These are phyloP conservation scores for Mucuna pruriens DNA, from an alignment of 306 rosid species.

Conservation along the genomic window DNA sequence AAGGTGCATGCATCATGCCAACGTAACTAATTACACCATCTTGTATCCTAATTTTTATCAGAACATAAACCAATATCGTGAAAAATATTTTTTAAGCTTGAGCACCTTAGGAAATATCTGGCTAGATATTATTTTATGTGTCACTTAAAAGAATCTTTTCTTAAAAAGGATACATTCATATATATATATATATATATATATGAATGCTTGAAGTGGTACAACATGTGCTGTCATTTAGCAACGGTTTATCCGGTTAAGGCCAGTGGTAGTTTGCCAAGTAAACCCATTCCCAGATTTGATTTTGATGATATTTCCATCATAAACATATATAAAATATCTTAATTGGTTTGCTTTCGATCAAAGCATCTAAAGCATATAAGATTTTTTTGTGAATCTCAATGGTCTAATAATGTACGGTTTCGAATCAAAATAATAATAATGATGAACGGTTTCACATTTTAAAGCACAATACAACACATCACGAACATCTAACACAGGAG, in stretches of 20 bases:
- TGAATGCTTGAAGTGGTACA: slow-evolving; percentile 20
- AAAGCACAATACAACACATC: neutral
- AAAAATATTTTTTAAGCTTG: neutral
- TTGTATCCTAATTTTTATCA: neutral
- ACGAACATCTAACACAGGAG: neutral
- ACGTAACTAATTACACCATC: slow-evolving; percentile 39
- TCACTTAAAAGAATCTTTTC: neutral
- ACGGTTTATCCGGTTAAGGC: slow-evolving; percentile 7
- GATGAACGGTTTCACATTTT: neutral
- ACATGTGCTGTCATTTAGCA: slow-evolving; percentile 3
- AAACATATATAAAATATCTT: slow-evolving; percentile 45
- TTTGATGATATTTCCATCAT: slow-evolving; percentile 28
- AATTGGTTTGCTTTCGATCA: slow-evolving; percentile 21
- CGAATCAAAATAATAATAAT: no score
- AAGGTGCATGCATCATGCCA: slow-evolving; percentile 41
- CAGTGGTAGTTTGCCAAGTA: slow-evolving; percentile 27
- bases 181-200: no score
- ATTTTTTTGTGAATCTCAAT: neutral
- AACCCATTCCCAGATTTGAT: neutral
- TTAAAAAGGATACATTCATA: neutral
- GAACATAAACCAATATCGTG: neutral
- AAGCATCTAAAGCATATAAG: slow-evolving; percentile 9
- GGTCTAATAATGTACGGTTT: neutral
- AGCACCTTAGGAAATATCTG: slow-evolving; percentile 16
- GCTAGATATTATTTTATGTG: neutral